A percentile compares a stretch with the other conserved stretches of the same genome.
Conservation (phyloP, 164 flowering plant genomes). For the Vitis riparia region DNA sequence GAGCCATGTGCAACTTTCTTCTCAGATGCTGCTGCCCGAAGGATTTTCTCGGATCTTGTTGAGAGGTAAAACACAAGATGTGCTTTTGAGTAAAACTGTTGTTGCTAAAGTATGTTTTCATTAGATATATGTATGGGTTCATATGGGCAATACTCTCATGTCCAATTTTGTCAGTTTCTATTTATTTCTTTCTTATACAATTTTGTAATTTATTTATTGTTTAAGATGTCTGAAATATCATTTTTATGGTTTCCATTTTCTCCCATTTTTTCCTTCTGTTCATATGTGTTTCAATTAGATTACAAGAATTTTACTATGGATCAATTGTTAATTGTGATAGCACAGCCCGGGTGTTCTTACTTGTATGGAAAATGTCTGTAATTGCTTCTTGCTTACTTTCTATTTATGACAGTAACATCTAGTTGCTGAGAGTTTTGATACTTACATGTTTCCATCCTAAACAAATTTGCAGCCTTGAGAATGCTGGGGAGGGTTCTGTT, state of each 20-base stretch:
- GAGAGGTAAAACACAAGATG: constrained; percentile 56
- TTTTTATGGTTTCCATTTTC: too few relatives aligned
- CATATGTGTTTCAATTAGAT: neutral
- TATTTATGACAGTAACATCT: neutral
- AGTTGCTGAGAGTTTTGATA: neutral
- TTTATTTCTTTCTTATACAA: neutral
- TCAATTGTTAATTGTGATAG: neutral
- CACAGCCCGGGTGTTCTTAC: neutral
- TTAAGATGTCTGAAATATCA: too few relatives aligned
- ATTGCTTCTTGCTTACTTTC: neutral
- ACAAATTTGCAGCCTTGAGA: constrained; percentile 74
- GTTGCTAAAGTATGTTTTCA: neutral
- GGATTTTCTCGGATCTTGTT: constrained; percentile 62
- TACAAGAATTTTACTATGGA: neutral
- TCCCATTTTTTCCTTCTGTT: neutral
- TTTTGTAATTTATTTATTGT: neutral
- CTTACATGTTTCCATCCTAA: neutral
- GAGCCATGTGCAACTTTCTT: constrained; percentile 28
- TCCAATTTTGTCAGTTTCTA: too few relatives aligned
- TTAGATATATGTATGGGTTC: neutral
- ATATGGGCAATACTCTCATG: neutral
- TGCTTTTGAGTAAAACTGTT: neutral
- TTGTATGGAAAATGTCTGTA: constrained; percentile 1
- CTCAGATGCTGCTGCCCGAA: constrained; percentile 45
- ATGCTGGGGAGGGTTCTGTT: constrained; percentile 85